Evolutionary conservation across 2,329 filamentous ascomycete genomes (phyloP).

Genomic region (Tolypocladium inflatum): DNA sequence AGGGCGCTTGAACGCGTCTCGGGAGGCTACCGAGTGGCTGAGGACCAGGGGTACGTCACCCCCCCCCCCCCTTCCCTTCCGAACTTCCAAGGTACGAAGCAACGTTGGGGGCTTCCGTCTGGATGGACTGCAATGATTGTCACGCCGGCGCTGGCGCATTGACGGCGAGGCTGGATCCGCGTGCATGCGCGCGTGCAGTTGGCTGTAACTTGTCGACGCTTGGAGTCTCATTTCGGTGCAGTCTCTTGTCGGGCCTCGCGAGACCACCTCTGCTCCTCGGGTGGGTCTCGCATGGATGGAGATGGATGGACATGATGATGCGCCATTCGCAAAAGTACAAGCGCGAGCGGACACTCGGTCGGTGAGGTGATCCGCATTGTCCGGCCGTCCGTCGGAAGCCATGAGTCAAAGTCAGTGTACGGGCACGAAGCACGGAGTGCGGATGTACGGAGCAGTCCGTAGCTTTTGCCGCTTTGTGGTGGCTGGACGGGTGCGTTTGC

Average conservation of each 20-base stretch:
- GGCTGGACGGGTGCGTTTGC: no score
- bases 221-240: background rate
- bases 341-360: background rate
- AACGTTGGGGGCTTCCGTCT: background rate
- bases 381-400: background rate
- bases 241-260: background rate
- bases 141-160: background rate
- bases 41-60: background rate
- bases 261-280: background rate
- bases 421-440: no score
- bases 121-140: background rate
- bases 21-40: background rate
- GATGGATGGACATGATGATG: no score
- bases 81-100: background rate
- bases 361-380: background rate
- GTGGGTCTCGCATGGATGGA: background rate
- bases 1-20: background rate
- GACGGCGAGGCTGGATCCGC: background rate
- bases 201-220: background rate
- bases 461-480: no score
- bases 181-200: background rate
- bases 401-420: background rate
- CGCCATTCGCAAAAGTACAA: background rate
- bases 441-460: background rate
- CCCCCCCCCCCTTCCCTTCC: no score